Evolutionary conservation across 1,139 yeast species (phyloP).

Genomic region (Debaryomycetaceae sp.): DNA sequence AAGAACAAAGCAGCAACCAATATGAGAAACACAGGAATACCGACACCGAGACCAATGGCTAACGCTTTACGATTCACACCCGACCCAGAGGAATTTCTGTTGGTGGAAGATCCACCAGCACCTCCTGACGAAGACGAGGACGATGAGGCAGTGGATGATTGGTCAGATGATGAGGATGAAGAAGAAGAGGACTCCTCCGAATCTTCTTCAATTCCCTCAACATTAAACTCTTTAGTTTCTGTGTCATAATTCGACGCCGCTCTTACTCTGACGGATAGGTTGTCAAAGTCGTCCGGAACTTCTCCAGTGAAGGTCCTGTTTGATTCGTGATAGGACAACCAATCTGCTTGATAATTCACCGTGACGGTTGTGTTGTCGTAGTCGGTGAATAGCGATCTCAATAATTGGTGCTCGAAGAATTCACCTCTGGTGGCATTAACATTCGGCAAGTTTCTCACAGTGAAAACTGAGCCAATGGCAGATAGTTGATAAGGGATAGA

Average conservation of each 20-base stretch:
- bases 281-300: slow-evolving; percentile 59
- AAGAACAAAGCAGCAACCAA: slow-evolving; percentile 48
- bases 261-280: slow-evolving; percentile 45
- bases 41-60: slow-evolving; percentile 89
- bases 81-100: slow-evolving; percentile 10
- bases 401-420: slow-evolving; percentile 53
- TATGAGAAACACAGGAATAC: slow-evolving; percentile 59
- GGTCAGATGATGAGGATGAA: slow-evolving; percentile 17
- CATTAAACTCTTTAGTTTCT: slow-evolving; percentile 44
- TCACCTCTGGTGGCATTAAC: slow-evolving; percentile 65
- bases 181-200: slow-evolving; percentile 15
- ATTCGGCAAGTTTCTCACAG: slow-evolving; percentile 47
- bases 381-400: slow-evolving; percentile 54
- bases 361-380: slow-evolving; percentile 47
- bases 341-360: slow-evolving; percentile 46
- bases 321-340: slow-evolving; percentile 60
- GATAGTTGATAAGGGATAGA: slow-evolving; percentile 52
- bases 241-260: slow-evolving; percentile 42
- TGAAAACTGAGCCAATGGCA: slow-evolving; percentile 50
- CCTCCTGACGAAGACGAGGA: slow-evolving; percentile 17
- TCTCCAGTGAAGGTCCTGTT: slow-evolving; percentile 69
- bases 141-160: slow-evolving; percentile 23
- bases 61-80: slow-evolving; percentile 35
- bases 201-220: slow-evolving; percentile 50
- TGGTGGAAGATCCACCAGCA: neutral